Percentiles rank a stretch among this genome's conserved stretches.
phyloP scores from a whole-genome alignment of 345 rosid genomes.

The Chamaenerion angustifolium region DNA sequence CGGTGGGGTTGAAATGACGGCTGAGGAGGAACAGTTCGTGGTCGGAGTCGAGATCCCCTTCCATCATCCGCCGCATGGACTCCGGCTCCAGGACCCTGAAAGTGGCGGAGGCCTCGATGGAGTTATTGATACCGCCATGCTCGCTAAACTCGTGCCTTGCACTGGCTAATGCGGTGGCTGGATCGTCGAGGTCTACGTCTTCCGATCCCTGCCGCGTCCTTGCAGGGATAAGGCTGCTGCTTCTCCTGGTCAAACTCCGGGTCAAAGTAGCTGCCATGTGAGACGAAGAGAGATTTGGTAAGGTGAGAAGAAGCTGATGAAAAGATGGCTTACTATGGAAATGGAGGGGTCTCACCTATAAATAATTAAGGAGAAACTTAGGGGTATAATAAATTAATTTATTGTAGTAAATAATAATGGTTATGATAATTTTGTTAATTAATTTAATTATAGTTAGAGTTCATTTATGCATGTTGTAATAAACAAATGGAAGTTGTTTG shows the following conservation, averaged over 20 bases:
- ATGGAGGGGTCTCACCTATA: neutral
- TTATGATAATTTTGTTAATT: no score
- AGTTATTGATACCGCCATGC: conserved; percentile 97
- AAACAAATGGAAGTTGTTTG: no score
- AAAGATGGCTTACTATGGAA: neutral
- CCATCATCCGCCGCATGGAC: conserved; percentile 78
- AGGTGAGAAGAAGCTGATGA: neutral
- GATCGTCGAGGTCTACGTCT: conserved; percentile 31
- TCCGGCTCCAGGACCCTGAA: conserved; percentile 98
- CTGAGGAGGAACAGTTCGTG: conserved; percentile 86
- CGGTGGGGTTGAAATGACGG: conserved; percentile 98
- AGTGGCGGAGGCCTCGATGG: conserved; percentile 94
- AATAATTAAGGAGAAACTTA: no score
- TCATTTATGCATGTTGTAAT: no score
- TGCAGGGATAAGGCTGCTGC: conserved; percentile 21
- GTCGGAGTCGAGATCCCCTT: conserved; percentile 92
- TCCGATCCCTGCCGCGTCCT: conserved; percentile 36
- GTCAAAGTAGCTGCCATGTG: no score
- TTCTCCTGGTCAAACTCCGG: conserved; percentile 13
- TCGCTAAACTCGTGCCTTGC: conserved; percentile 88
- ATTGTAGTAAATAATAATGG: no score
- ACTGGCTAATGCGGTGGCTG: conserved; percentile 61
- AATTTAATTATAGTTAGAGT: no score
- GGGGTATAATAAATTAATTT: no score
- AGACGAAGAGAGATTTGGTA: no score